These are phyloP conservation scores for Eimeria acervulina DNA, from an alignment of 169 alveolate species.

Conservation along the genomic window DNA sequence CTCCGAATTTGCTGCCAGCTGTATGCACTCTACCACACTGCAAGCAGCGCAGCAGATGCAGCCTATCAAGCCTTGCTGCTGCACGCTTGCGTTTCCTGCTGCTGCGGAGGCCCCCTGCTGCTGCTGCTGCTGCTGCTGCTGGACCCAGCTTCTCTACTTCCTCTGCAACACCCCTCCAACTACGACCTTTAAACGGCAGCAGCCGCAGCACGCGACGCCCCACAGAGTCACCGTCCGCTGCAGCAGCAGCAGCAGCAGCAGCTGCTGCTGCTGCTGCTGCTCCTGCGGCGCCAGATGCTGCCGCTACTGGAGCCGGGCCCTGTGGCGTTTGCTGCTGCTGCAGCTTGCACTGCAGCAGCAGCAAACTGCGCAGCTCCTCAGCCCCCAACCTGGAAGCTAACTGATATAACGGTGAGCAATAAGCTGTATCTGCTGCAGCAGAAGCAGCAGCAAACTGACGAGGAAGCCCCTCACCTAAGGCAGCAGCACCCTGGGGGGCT, in stretches of 20 bases:
- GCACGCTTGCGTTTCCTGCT: slow-evolving; percentile 76
- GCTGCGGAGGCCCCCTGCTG: neutral
- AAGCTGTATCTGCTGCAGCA: neutral
- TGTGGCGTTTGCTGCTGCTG: no score
- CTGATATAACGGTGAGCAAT: neutral
- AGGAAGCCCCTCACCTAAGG: neutral
- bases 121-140: neutral
- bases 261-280: slow-evolving; percentile 39
- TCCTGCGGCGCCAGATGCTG: neutral
- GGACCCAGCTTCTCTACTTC: neutral
- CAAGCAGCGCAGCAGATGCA: slow-evolving; percentile 68
- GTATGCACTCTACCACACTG: slow-evolving; percentile 51
- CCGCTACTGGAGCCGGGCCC: no score
- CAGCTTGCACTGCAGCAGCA: no score
- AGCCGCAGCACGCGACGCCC: neutral
- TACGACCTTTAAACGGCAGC: neutral
- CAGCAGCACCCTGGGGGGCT: neutral
- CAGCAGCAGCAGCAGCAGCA: neutral
- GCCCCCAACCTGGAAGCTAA: neutral
- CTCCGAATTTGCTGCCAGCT: slow-evolving; percentile 79
- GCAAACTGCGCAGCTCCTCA: neutral
- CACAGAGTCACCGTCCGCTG: neutral
- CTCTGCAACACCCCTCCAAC: neutral
- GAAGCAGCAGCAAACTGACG: no score
- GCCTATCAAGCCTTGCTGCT: slow-evolving; percentile 81